Evolutionary conservation across 371 early-diverging fungal species (phyloP).

Genomic region (Mucor piriformis): DNA sequence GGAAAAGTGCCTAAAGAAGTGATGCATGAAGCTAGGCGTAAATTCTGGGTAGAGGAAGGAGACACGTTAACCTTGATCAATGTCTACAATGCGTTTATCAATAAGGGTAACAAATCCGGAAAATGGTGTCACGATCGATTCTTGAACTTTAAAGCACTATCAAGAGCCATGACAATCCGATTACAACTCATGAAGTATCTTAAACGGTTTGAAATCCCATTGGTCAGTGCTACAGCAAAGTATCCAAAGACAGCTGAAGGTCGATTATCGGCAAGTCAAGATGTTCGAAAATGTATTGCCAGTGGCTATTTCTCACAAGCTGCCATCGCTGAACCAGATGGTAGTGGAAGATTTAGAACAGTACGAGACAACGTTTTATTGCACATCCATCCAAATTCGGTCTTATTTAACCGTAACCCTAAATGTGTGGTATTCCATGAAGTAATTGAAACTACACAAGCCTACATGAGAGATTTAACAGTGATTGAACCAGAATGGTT

Average conservation of each 20-base stretch:
- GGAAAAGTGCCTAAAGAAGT: slow-evolving; percentile 52
- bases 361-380: slow-evolving; percentile 62
- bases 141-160: slow-evolving; percentile 74
- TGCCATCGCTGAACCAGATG: slow-evolving; percentile 62
- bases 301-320: slow-evolving; percentile 81
- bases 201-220: slow-evolving; percentile 53
- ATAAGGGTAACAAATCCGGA: slow-evolving; percentile 60
- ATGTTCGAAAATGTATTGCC: slow-evolving; percentile 72
- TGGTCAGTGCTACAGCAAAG: slow-evolving; percentile 44
- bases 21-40: slow-evolving; percentile 61
- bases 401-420: slow-evolving; percentile 74
- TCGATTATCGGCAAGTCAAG: slow-evolving; percentile 39
- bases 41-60: slow-evolving; percentile 83
- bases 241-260: slow-evolving; percentile 31
- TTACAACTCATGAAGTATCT: slow-evolving; percentile 71
- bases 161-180: slow-evolving; percentile 72
- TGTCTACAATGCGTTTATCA: slow-evolving; percentile 78
- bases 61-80: slow-evolving; percentile 82
- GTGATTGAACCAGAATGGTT: slow-evolving; percentile 76
- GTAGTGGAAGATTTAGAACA: slow-evolving; percentile 68
- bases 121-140: slow-evolving; percentile 79
- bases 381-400: slow-evolving; percentile 77
- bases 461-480: slow-evolving; percentile 75
- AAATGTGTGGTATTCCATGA: slow-evolving; percentile 84
- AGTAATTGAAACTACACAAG: slow-evolving; percentile 74